Conservation (phyloP, 116 monocot species). For the Zostera marina region DNA sequence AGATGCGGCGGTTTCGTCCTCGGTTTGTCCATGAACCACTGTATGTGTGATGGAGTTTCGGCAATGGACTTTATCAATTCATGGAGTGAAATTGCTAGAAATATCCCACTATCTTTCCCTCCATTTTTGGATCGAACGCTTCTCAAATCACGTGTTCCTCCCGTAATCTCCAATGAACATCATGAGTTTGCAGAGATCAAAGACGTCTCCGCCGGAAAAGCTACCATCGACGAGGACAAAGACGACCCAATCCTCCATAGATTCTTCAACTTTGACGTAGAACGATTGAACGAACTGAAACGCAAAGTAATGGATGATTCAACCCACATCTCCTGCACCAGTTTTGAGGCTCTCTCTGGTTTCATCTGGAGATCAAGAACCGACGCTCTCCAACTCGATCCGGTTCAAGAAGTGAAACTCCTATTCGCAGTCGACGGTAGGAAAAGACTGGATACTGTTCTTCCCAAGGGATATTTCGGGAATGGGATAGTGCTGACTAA, state of each 20-base stretch:
- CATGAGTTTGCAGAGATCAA: constrained; percentile 60
- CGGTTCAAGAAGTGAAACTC: too few relatives aligned
- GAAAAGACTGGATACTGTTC: too few relatives aligned
- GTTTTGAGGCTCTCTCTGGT: too few relatives aligned
- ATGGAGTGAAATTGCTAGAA: constrained; percentile 62
- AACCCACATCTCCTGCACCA: too few relatives aligned
- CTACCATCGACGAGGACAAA: constrained; percentile 23
- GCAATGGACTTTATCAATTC: constrained; percentile 91
- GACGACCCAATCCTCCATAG: constrained; percentile 34
- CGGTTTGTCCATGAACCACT: constrained; percentile 81
- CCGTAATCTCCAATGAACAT: constrained; percentile 35
- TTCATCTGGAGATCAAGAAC: too few relatives aligned
- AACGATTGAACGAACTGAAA: constrained; percentile 28
- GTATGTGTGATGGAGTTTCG: constrained; percentile 75
- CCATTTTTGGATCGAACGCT: constrained; percentile 48
- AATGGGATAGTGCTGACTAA: too few relatives aligned
- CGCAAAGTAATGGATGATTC: constrained; percentile 14
- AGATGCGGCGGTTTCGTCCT: constrained; percentile 76
- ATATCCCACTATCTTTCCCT: constrained; percentile 36
- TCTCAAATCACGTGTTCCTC: constrained; percentile 38
- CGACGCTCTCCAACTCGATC: too few relatives aligned
- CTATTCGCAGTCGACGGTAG: too few relatives aligned
- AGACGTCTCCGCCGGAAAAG: constrained; percentile 31
- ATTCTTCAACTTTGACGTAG: constrained; percentile 52
- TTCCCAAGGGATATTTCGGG: too few relatives aligned